These are phyloP conservation scores for Backusella parvicylindrica DNA, from an alignment of 192 early-diverging fungal genomes.

Conservation along the genomic window DNA sequence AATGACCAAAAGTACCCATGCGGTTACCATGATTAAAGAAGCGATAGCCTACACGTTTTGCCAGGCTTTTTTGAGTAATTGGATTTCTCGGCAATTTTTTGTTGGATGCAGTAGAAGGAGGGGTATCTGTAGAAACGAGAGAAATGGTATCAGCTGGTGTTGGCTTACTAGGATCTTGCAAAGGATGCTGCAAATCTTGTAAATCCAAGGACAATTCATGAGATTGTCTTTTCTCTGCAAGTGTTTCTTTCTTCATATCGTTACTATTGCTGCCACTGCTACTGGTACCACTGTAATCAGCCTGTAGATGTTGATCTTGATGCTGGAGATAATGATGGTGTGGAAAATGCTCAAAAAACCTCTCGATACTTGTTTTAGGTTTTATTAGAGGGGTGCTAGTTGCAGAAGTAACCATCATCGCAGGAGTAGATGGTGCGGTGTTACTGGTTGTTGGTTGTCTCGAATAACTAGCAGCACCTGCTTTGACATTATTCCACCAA, in stretches of 20 bases:
- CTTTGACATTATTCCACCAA: conserved; percentile 29
- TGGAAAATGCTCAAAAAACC: not conserved
- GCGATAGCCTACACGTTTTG: conserved; percentile 19
- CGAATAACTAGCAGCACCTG: conserved; percentile 16
- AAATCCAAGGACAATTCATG: not conserved
- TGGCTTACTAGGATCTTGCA: not conserved
- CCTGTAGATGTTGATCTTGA: not conserved
- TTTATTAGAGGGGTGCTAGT: not conserved
- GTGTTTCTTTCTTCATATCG: not conserved
- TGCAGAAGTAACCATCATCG: not conserved
- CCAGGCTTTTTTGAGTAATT: conserved; percentile 5
- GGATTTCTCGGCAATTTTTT: not conserved
- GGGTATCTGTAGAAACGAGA: not conserved
- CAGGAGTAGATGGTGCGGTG: not conserved
- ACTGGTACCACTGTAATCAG: not conserved
- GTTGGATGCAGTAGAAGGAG: not conserved
- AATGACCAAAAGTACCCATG: conserved; percentile 23
- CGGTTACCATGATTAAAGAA: conserved; percentile 23
- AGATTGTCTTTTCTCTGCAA: not conserved
- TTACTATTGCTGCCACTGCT: not conserved
- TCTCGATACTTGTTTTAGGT: not conserved
- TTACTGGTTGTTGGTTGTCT: not conserved
- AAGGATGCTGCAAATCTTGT: conserved; percentile 7
- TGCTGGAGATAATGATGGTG: not conserved
- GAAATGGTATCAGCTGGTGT: not conserved